Base-by-base conservation (phyloP, 345 rosid genomes). In the Tarenaya hassleriana region DNA sequence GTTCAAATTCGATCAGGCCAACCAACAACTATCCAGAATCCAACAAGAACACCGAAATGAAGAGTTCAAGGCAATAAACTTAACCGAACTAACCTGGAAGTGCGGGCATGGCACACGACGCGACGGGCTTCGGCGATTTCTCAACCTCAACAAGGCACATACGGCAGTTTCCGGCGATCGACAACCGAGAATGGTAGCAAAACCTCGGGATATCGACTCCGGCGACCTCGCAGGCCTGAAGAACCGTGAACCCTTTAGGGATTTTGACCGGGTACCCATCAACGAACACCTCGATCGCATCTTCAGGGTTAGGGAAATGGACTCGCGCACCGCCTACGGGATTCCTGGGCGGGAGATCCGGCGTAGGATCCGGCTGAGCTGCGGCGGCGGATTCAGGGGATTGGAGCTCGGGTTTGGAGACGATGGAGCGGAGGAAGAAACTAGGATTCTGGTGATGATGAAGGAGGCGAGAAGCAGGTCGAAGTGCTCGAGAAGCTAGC, bases 91-190 rank as follows among this genome's bases (percentile, higher is more conserved):
- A 56, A 91, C 98, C 97, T 0, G 98, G 98, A 61, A 92, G 97
- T 2, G 98, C 98, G 0, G 98, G 98, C 98, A 92, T 92, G 55
- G 98, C 99, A 50, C 99, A 92, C 0, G 99, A 92, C 0, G 99
- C 99, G 0, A 92, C 99, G 8, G 99, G 99, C 73, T 92, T 92
- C 7, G 99, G 99, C 7, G 97, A 88, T 47, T 92, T 92, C 84
- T 88, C 99, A 7, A 92, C 99, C 81, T 92, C 99, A 10, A 92
- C 97, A 31, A 92, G 89, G 65, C 99, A 92, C 99, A 92, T 92
- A 43, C 99, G 80, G 55, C 99, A 92, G 57, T 92, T 92, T 0
- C 99, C 99, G 16, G 99, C 99, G 34, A 92, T 92, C 4, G 99
- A 92, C 20, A 92, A 79, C 3, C 99, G 83, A 52, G 81, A 67